Conservation (phyloP, 805 yeast species). For the Tetrapisispora phaffii region DNA sequence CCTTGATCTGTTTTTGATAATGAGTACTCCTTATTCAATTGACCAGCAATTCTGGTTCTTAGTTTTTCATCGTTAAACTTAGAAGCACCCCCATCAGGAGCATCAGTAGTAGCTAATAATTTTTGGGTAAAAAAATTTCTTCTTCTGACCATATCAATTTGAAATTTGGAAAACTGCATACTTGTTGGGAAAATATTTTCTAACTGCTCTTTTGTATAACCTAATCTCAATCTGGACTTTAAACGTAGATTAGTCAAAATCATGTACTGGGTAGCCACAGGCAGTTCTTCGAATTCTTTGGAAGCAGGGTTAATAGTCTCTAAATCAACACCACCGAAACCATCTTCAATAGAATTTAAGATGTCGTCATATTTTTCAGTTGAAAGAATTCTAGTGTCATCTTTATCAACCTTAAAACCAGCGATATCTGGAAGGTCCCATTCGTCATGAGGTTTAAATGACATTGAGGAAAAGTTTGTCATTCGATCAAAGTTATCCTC, state of each 20-base stretch:
- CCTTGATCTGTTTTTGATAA: slow-evolving; percentile 72
- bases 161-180: slow-evolving; percentile 86
- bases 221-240: slow-evolving; percentile 87
- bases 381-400: slow-evolving; percentile 66
- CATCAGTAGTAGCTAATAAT: slow-evolving; percentile 73
- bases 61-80: slow-evolving; percentile 27
- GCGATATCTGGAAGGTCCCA: slow-evolving; percentile 72
- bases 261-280: slow-evolving; percentile 80
- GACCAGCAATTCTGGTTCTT: slow-evolving; percentile 62
- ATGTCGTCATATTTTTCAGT: slow-evolving; percentile 60
- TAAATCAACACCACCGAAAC: slow-evolving; percentile 57
- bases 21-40: slow-evolving; percentile 64
- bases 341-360: slow-evolving; percentile 41
- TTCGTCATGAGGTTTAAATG: slow-evolving; percentile 47
- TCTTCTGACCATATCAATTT: slow-evolving; percentile 84
- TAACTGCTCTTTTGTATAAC: slow-evolving; percentile 82
- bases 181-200: slow-evolving; percentile 73
- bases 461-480: neutral
- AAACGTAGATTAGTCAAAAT: slow-evolving; percentile 72
- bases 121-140: slow-evolving; percentile 84
- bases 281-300: slow-evolving; percentile 62
- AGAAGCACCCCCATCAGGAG: slow-evolving; percentile 44
- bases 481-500: neutral
- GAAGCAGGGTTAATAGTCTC: slow-evolving; percentile 79
- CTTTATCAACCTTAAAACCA: slow-evolving; percentile 40